These are phyloP conservation scores for Apocynum venetum DNA, from an alignment of 257 asterid genomes.

Conservation along the genomic window DNA sequence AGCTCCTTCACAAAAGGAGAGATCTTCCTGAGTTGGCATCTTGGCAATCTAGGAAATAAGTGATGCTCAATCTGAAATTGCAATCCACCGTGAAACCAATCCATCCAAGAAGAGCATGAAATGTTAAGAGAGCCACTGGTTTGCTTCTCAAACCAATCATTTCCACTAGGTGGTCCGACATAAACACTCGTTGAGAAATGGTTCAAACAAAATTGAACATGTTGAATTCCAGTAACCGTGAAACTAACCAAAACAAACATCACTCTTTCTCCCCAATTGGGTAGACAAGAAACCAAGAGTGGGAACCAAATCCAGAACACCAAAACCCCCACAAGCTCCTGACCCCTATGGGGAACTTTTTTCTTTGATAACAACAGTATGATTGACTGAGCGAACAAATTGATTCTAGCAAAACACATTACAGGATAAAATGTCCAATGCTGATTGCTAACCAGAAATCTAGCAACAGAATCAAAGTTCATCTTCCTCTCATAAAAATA, in stretches of 20 bases:
- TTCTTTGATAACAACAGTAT: constrained; percentile 42
- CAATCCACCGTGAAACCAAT: constrained; percentile 96
- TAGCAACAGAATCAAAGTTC: constrained; percentile 47
- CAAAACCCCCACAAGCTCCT: constrained; percentile 58
- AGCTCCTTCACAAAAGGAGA: constrained; percentile 75
- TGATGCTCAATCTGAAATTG: constrained; percentile 88
- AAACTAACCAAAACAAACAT: constrained; percentile 61
- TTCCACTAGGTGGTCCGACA: constrained; percentile 63
- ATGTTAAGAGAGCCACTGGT: constrained; percentile 61
- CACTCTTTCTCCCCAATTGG: constrained; percentile 57
- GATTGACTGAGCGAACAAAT: constrained; percentile 67
- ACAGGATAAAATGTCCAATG: constrained; percentile 84
- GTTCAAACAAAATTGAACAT: constrained; percentile 72
- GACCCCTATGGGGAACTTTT: constrained; percentile 43
- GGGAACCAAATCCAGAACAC: constrained; percentile 91
- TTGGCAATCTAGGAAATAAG: constrained; percentile 75
- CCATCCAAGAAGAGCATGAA: constrained; percentile 75
- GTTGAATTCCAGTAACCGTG: constrained; percentile 60
- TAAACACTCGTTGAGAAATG: constrained; percentile 69
- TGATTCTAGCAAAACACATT: constrained; percentile 73
- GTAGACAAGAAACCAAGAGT: constrained; percentile 57
- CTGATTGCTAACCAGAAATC: constrained; percentile 65
- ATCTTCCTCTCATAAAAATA: constrained; percentile 45
- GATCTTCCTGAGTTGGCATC: constrained; percentile 57
- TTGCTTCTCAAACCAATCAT: constrained; percentile 92